Percentiles rank a stretch among this genome's conserved stretches.
These are phyloP conservation scores for Pseudocercospora fijiensis DNA, from an alignment of 2,329 filamentous ascomycete species.

Conservation along the genomic window DNA sequence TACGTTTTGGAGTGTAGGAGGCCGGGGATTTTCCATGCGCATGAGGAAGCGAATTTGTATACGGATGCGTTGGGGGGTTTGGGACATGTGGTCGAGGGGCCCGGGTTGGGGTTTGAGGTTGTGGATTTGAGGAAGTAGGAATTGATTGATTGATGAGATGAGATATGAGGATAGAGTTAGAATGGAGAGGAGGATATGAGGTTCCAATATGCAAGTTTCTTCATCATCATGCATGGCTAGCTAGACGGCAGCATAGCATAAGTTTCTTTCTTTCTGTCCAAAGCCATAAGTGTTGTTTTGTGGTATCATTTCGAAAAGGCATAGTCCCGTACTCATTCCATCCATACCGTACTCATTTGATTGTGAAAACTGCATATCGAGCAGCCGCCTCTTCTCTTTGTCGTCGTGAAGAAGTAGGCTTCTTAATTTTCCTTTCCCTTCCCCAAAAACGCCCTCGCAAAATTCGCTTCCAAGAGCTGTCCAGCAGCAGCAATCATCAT, in stretches of 20 bases:
- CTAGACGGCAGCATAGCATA: background rate
- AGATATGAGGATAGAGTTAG: background rate
- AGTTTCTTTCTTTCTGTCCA: background rate
- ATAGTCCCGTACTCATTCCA: background rate
- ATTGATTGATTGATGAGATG: background rate
- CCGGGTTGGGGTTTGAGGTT: slow-evolving; percentile 61
- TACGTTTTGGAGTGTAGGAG: slow-evolving; percentile 79
- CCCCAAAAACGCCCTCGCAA: slow-evolving; percentile 1
- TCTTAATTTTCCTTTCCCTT: background rate
- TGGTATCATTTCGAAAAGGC: slow-evolving; percentile 6
- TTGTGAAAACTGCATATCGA: background rate
- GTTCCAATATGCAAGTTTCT: background rate
- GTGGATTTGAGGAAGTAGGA: slow-evolving; percentile 57
- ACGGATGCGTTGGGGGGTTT: slow-evolving; percentile 62
- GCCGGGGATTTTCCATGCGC: slow-evolving; percentile 79
- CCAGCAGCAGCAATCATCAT: background rate
- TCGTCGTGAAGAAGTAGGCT: background rate
- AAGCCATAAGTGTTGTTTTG: background rate
- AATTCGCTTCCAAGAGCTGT: background rate
- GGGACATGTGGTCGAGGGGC: slow-evolving; percentile 59
- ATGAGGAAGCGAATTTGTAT: slow-evolving; percentile 70
- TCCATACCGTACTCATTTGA: background rate
- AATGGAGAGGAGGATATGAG: background rate
- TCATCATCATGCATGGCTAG: slow-evolving; percentile 7
- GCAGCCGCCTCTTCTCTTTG: background rate